These are phyloP conservation scores for Pythium vanterpoolii DNA, from an alignment of 352 stramenopile species.

Conservation along the genomic window DNA sequence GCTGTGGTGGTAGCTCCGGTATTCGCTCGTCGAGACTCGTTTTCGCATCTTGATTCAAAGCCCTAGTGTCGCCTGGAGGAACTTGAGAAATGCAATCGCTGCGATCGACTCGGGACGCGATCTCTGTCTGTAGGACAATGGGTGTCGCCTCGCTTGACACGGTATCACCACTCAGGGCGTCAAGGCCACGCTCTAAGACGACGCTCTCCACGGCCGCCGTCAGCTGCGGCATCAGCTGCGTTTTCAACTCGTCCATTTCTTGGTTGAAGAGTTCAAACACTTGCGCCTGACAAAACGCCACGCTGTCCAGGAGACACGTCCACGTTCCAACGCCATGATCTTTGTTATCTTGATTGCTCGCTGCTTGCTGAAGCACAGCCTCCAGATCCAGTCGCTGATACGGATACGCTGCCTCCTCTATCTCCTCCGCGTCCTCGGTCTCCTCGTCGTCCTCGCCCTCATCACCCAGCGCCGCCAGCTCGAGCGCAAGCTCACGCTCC, in stretches of 20 bases:
- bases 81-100: too few relatives aligned
- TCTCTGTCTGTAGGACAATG: background rate
- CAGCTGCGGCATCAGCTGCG: background rate
- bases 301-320: conserved; percentile 32
- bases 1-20: background rate
- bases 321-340: conserved; percentile 16
- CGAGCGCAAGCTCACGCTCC: conserved; percentile 33
- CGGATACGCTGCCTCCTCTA: background rate
- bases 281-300: conserved; percentile 34
- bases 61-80: too few relatives aligned
- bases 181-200: background rate
- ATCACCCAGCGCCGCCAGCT: conserved; percentile 15
- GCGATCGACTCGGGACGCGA: background rate
- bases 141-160: background rate
- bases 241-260: conserved; percentile 18
- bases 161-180: background rate
- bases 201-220: background rate
- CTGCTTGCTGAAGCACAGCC: background rate
- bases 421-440: background rate
- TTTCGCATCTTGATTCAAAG: too few relatives aligned
- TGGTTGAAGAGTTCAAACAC: conserved; percentile 33
- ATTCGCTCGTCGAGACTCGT: background rate
- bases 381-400: conserved; percentile 12
- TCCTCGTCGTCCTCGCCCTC: conserved; percentile 4
- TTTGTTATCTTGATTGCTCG: background rate